Conservation (phyloP, 306 rosid genomes). For the Mucuna pruriens region DNA sequence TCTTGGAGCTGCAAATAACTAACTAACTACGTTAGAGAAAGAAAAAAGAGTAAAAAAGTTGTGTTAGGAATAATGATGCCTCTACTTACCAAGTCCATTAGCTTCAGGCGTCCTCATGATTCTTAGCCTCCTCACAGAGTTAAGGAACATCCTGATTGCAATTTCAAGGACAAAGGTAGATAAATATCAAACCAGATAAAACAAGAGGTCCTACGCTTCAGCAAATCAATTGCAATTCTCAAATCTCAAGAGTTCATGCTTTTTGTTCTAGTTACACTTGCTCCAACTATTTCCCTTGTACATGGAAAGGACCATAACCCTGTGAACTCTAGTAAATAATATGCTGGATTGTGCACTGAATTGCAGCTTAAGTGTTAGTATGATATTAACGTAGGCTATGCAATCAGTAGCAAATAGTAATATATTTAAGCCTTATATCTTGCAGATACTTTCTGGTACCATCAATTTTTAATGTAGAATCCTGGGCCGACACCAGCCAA, state of each 20-base stretch:
- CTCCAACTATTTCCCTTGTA: neutral
- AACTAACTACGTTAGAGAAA: constrained; percentile 17
- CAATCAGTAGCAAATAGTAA: neutral
- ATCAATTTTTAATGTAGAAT: neutral
- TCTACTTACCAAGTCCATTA: constrained; percentile 61
- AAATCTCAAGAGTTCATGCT: neutral
- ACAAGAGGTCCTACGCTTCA: neutral
- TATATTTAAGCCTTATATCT: neutral
- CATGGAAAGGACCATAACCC: neutral
- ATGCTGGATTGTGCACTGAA: neutral
- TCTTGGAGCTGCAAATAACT: constrained; percentile 61
- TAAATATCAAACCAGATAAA: constrained; percentile 24
- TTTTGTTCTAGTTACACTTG: neutral
- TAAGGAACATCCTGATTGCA: constrained; percentile 72
- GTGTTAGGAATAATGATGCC: neutral
- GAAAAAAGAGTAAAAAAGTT: constrained; percentile 6
- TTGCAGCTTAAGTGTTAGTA: neutral
- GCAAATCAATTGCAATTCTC: neutral
- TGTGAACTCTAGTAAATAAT: neutral
- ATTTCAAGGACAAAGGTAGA: constrained; percentile 7
- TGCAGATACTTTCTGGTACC: neutral
- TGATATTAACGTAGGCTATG: neutral
- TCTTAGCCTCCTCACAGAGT: constrained; percentile 75
- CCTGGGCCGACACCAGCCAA: neutral
- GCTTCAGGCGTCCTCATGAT: constrained; percentile 76